These are phyloP conservation scores for Aegle marmelos DNA, from an alignment of 345 rosid species.

Conservation along the genomic window DNA sequence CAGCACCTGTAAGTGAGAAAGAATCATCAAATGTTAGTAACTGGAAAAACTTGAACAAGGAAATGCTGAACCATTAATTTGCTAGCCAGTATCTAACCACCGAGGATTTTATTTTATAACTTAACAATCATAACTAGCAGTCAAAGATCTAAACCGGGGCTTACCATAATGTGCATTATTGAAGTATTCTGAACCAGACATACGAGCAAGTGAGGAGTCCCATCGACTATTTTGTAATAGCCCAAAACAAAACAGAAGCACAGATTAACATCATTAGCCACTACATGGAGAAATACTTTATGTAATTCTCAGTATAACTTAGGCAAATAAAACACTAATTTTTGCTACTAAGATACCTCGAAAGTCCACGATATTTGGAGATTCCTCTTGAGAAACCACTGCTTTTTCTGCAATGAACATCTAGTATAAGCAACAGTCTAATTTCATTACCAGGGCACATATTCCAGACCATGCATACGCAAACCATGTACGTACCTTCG, in stretches of 20 bases:
- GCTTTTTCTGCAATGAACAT: conserved; percentile 75
- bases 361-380: conserved; percentile 88
- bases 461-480: conserved; percentile 9
- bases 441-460: background rate
- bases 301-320: background rate
- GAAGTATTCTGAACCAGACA: conserved; percentile 81
- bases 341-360: conserved; percentile 52
- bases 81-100: background rate
- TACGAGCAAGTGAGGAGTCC: conserved; percentile 77
- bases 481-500: conserved; percentile 53
- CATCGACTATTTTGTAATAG: conserved; percentile 54
- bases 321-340: background rate
- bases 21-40: conserved; percentile 1
- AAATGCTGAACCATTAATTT: background rate
- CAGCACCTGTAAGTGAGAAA: conserved; percentile 42
- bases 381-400: conserved; percentile 96
- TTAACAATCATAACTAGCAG: background rate
- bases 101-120: conserved; percentile 10
- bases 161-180: conserved; percentile 63
- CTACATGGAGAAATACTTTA: background rate
- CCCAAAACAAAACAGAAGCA: conserved; percentile 14
- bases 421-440: conserved; percentile 26
- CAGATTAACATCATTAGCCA: conserved; percentile 3
- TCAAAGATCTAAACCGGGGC: conserved; percentile 17
- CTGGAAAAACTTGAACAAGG: background rate